Percentiles rank a stretch among this genome's conserved stretches.
Evolutionary conservation across 805 yeast genomes (phyloP).

Genomic region (Ogataea ganodermae): DNA sequence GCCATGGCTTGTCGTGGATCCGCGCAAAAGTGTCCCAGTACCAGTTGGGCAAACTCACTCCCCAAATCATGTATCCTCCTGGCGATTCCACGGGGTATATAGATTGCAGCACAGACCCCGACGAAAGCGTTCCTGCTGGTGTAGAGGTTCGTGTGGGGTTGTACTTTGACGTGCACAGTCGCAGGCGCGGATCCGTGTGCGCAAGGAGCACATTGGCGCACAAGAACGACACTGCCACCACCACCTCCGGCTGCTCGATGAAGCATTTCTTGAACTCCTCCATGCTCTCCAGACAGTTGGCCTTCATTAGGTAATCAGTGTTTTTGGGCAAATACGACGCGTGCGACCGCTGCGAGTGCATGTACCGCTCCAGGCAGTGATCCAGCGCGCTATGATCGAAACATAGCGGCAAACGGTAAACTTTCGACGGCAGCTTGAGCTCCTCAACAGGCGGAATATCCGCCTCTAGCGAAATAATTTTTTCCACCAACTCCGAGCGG

Average conservation of each 20-base stretch:
- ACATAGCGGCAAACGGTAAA: slow-evolving; percentile 88
- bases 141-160: slow-evolving; percentile 96
- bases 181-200: slow-evolving; percentile 94
- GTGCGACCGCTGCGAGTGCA: slow-evolving; percentile 85
- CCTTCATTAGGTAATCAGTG: slow-evolving; percentile 89
- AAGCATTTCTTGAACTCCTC: slow-evolving; percentile 82
- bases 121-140: slow-evolving; percentile 95
- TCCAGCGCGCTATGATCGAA: slow-evolving; percentile 89
- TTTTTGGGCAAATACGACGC: slow-evolving; percentile 99
- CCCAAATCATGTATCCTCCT: slow-evolving; percentile 96
- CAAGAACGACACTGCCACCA: slow-evolving; percentile 96
- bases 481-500: slow-evolving; percentile 61
- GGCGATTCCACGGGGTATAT: slow-evolving; percentile 97
- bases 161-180: slow-evolving; percentile 88
- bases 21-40: slow-evolving; percentile 72
- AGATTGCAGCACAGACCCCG: slow-evolving; percentile 98
- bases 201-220: slow-evolving; percentile 98
- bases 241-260: slow-evolving; percentile 83
- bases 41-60: slow-evolving; percentile 97
- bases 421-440: slow-evolving; percentile 85
- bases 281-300: slow-evolving; percentile 74
- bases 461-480: slow-evolving; percentile 70
- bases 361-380: slow-evolving; percentile 85
- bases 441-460: slow-evolving; percentile 70
- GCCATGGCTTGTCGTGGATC: slow-evolving; percentile 74